Conservation (phyloP, 2,329 filamentous ascomycete genomes). For the Grosmannia penicillata region DNA sequence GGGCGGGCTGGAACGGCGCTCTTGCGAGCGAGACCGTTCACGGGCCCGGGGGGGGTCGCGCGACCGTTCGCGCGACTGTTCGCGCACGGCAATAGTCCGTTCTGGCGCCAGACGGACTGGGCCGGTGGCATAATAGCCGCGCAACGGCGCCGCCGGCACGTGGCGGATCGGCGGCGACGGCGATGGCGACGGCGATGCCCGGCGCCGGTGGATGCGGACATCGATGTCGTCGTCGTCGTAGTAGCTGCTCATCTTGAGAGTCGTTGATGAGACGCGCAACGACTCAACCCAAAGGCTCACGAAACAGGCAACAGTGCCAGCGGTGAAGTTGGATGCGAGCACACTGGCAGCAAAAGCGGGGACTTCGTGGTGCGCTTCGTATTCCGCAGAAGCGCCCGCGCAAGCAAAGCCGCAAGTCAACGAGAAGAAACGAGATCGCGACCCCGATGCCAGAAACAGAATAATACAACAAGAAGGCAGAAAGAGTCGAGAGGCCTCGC, state of each 20-base stretch:
- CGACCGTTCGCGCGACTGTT: slow-evolving; percentile 11
- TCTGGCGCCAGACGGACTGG: slow-evolving; percentile 29
- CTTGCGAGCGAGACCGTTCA: slow-evolving; percentile 31
- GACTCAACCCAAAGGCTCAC: too few species aligned
- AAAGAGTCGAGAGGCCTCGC: neutral
- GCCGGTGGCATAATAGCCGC: slow-evolving; percentile 25
- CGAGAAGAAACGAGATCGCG: too few species aligned
- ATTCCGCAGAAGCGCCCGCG: too few species aligned
- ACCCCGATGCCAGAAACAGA: neutral
- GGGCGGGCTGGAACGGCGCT: slow-evolving; percentile 29
- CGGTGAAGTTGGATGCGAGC: too few species aligned
- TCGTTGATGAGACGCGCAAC: neutral
- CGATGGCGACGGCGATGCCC: slow-evolving; percentile 12
- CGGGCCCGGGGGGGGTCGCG: too few species aligned
- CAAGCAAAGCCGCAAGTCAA: too few species aligned
- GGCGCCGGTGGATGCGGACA: slow-evolving; percentile 29
- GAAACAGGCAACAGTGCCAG: too few species aligned
- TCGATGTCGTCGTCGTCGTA: slow-evolving; percentile 42
- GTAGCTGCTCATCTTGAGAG: slow-evolving; percentile 17
- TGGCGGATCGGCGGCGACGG: slow-evolving; percentile 20
- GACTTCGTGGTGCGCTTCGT: too few species aligned
- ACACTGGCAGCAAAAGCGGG: too few species aligned
- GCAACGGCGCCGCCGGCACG: slow-evolving; percentile 16
- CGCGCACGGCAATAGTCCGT: slow-evolving; percentile 29
- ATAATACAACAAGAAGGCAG: neutral